A percentile compares a stretch with the other conserved stretches of the same genome.
These are phyloP conservation scores for Nelumbo lutea DNA, from an alignment of 164 flowering plant genomes.

Conservation along the genomic window DNA sequence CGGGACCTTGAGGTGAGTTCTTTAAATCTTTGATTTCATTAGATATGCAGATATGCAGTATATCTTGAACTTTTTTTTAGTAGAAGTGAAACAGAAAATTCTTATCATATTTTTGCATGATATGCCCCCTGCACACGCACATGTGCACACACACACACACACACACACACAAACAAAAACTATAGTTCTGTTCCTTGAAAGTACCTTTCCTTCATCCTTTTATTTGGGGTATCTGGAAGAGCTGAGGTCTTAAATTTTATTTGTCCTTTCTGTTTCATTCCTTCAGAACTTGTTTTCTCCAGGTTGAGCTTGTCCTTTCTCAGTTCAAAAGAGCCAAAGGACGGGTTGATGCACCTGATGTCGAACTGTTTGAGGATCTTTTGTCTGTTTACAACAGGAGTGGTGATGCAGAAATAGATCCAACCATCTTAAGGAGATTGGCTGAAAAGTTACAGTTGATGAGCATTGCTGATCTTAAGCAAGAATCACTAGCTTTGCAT, in stretches of 20 bases:
- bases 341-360: slow-evolving; percentile 58
- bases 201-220: not conserved
- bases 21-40: not conserved
- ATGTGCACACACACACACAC: too few relatives aligned
- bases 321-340: slow-evolving; percentile 90
- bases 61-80: not conserved
- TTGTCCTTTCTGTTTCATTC: not conserved
- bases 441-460: slow-evolving; percentile 67
- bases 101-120: not conserved
- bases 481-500: slow-evolving; percentile 83
- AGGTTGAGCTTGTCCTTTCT: slow-evolving; percentile 88
- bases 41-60: not conserved
- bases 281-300: slow-evolving; percentile 10
- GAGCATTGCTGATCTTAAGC: slow-evolving; percentile 62
- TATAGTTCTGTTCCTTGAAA: not conserved
- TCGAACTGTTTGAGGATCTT: slow-evolving; percentile 60
- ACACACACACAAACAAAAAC: not conserved
- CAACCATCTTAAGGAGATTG: slow-evolving; percentile 51
- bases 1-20: not conserved
- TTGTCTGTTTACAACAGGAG: slow-evolving; percentile 37
- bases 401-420: slow-evolving; percentile 38
- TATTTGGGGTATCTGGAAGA: not conserved
- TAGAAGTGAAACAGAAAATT: not conserved
- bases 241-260: not conserved
- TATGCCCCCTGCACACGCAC: not conserved